phyloP scores from a whole-genome alignment of 768 basidiomycete species.

The Mycena belliarum region DNA sequence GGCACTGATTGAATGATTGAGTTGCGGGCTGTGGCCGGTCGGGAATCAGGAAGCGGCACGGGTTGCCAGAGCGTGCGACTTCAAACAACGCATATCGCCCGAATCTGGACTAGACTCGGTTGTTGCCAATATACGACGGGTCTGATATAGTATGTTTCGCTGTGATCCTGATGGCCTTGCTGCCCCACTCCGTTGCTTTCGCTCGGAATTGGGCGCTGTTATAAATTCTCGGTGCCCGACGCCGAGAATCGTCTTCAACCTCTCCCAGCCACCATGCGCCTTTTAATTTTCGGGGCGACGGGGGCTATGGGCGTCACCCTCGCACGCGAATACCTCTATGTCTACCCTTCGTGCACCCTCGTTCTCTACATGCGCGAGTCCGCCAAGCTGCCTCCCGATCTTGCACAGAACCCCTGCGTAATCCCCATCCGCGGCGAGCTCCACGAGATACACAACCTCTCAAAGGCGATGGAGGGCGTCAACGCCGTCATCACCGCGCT shows the following conservation, averaged over 20 bases:
- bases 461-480: constrained; percentile 18
- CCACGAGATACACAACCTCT: constrained; percentile 13
- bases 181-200: too few relatives aligned
- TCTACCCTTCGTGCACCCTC: constrained; percentile 11
- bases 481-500: constrained; percentile 19
- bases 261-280: not conserved
- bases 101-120: too few relatives aligned
- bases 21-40: too few relatives aligned
- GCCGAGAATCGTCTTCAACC: not conserved
- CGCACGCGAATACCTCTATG: constrained; percentile 9
- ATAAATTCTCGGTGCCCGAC: not conserved
- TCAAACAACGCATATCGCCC: too few relatives aligned
- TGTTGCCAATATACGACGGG: too few relatives aligned
- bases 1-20: too few relatives aligned
- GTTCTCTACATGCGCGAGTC: constrained; percentile 14
- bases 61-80: too few relatives aligned
- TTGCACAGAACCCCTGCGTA: not conserved
- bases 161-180: too few relatives aligned
- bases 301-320: constrained; percentile 15
- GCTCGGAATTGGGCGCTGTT: too few relatives aligned
- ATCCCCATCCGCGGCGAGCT: constrained; percentile 15
- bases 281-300: constrained; percentile 17
- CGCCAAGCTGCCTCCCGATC: constrained; percentile 4
- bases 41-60: too few relatives aligned
- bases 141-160: too few relatives aligned